phyloP scores from a whole-genome alignment of 495 filamentous ascomycete species.

The Aspergillus coremiiformis region DNA sequence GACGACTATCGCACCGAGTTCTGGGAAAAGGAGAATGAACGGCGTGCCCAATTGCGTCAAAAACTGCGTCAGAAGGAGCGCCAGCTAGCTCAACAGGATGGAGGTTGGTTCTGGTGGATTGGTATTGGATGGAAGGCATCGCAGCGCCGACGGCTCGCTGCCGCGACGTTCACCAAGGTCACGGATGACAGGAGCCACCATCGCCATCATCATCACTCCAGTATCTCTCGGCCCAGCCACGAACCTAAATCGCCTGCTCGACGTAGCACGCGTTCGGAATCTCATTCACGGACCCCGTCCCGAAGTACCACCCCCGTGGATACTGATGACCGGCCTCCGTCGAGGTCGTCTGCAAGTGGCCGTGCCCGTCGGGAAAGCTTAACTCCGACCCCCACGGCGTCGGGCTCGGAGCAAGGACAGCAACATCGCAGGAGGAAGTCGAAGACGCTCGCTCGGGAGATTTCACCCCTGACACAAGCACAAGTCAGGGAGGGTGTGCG shows the following conservation, averaged over 20 bases:
- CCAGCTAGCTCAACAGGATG: constrained; percentile 55
- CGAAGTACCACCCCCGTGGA: constrained; percentile 44
- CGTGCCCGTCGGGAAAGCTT: constrained; percentile 34
- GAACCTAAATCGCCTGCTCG: constrained; percentile 29
- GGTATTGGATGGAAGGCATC: constrained; percentile 56
- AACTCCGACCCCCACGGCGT: constrained; percentile 16
- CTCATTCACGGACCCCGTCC: constrained; percentile 42
- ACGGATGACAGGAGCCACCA: constrained; percentile 22
- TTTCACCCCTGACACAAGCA: constrained; percentile 40
- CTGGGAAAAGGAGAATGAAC: constrained; percentile 94
- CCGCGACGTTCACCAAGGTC: constrained; percentile 23
- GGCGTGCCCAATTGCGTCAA: constrained; percentile 62
- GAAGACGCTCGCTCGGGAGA: constrained; percentile 28
- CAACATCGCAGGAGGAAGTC: constrained; percentile 32
- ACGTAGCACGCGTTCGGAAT: constrained; percentile 36
- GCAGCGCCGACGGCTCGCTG: constrained; percentile 33
- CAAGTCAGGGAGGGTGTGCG: constrained; percentile 36
- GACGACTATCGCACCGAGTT: constrained; percentile 87
- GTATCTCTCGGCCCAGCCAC: constrained; percentile 27
- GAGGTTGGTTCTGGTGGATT: constrained; percentile 77
- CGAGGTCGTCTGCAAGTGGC: constrained; percentile 27
- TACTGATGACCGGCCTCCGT: constrained; percentile 33
- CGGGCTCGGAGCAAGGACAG: constrained; percentile 24
- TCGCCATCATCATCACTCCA: constrained; percentile 29
- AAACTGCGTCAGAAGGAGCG: constrained; percentile 58